phyloP scores from a whole-genome alignment of 2,329 filamentous ascomycete genomes.

The Fusarium sp. region DNA sequence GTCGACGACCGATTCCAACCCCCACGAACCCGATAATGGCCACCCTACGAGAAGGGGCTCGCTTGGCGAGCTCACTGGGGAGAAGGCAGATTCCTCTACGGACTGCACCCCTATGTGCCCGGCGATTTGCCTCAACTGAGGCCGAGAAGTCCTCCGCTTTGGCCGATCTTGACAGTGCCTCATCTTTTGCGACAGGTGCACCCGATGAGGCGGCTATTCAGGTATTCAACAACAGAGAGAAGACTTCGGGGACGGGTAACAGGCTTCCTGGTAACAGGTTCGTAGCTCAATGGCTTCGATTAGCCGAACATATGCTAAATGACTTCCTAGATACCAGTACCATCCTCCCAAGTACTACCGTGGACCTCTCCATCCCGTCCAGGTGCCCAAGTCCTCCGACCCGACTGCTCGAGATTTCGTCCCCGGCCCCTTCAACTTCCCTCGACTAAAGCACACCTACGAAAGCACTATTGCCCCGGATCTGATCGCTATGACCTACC shows the following conservation, averaged over 20 bases:
- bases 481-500: constrained; percentile 88
- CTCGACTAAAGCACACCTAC: constrained; percentile 91
- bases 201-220: constrained; percentile 56
- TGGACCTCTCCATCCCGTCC: constrained; percentile 91
- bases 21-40: constrained; percentile 52
- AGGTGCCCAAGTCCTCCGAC: constrained; percentile 87
- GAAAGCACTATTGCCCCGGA: constrained; percentile 87
- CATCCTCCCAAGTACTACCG: constrained; percentile 95
- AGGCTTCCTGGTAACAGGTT: constrained; percentile 63
- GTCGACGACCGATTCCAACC: constrained; percentile 34
- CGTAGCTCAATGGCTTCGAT: constrained; percentile 26
- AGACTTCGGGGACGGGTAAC: constrained; percentile 51
- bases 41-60: constrained; percentile 57
- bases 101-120: constrained; percentile 44
- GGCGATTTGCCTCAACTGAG: constrained; percentile 63
- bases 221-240: constrained; percentile 57
- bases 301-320: constrained; percentile 17
- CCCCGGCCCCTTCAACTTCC: constrained; percentile 89
- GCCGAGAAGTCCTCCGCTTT: constrained; percentile 55
- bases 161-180: constrained; percentile 64
- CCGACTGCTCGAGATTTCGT: constrained; percentile 88
- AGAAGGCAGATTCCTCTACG: constrained; percentile 48
- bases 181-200: constrained; percentile 60
- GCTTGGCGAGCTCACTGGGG: constrained; percentile 52
- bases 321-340: constrained; percentile 83